Evolutionary conservation across 1,284 basidiomycete genomes (phyloP).

Genomic region (Sphagnurus paluster): DNA sequence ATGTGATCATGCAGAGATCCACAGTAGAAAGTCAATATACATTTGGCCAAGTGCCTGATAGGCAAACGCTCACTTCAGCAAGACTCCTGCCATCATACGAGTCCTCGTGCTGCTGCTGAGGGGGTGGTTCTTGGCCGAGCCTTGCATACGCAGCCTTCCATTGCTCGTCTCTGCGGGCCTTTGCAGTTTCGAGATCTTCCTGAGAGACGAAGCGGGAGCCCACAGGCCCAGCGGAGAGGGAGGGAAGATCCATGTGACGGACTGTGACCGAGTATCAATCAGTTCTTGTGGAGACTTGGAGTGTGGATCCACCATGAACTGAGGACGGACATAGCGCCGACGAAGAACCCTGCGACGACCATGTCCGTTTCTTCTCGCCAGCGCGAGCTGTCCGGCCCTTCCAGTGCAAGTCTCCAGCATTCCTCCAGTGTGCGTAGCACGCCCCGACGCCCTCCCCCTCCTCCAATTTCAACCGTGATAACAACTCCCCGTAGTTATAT

Average conservation of each 20-base stretch:
- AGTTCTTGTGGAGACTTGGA: too few species aligned
- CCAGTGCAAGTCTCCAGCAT: constrained; percentile 36
- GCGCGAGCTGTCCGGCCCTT: constrained; percentile 13
- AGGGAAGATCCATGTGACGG: constrained; percentile 51
- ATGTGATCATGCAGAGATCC: constrained; percentile 35
- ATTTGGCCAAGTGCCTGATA: constrained; percentile 16
- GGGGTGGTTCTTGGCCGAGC: constrained; percentile 87
- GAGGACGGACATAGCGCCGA: neutral
- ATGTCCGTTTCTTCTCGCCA: constrained; percentile 22
- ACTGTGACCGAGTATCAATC: constrained; percentile 10
- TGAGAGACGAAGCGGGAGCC: constrained; percentile 82
- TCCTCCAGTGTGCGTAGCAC: constrained; percentile 42
- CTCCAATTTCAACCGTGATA: constrained; percentile 53
- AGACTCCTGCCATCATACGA: constrained; percentile 86
- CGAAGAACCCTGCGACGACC: neutral
- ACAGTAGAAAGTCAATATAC: constrained; percentile 41
- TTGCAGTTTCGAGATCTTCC: constrained; percentile 78
- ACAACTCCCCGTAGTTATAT: constrained; percentile 62
- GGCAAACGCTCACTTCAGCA: constrained; percentile 70
- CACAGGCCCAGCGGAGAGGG: constrained; percentile 63
- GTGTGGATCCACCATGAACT: too few species aligned
- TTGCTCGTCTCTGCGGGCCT: constrained; percentile 76
- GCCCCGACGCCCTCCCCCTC: constrained; percentile 33
- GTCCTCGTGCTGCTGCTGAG: constrained; percentile 65
- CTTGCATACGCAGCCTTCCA: constrained; percentile 92